phyloP scores from a whole-genome alignment of 345 rosid species.

The Abelmoschus esculentus region DNA sequence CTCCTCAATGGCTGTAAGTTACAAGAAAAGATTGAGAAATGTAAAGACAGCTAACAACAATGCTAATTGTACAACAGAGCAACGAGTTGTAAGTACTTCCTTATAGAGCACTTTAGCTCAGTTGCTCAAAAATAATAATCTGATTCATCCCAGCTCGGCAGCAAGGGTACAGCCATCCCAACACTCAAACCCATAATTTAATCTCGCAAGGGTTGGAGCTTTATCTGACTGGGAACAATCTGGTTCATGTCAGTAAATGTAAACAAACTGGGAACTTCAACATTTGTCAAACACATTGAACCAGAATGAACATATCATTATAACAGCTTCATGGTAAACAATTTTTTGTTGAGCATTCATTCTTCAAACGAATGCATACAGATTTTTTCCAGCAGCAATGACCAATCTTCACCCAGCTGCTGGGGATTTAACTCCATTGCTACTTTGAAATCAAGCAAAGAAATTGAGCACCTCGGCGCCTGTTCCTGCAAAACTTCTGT shows the following conservation, averaged over 20 bases:
- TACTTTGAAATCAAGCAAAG: constrained; percentile 82
- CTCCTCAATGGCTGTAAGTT: constrained; percentile 44
- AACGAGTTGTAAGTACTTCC: constrained; percentile 28
- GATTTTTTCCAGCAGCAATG: constrained; percentile 71
- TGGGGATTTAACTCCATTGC: constrained; percentile 93
- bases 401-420: constrained; percentile 97
- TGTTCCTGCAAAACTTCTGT: constrained; percentile 41
- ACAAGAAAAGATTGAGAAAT: constrained; percentile 36
- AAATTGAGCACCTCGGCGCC: constrained; percentile 38
- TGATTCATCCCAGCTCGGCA: constrained; percentile 33
- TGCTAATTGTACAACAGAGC: constrained; percentile 49
- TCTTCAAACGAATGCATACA: constrained; percentile 48
- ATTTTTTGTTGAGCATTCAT: constrained; percentile 28
- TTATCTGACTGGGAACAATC: constrained; percentile 29
- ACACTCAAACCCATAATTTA: constrained; percentile 25
- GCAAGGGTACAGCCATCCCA: constrained; percentile 28
- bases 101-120: constrained; percentile 24
- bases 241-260: constrained; percentile 27
- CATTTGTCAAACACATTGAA: constrained; percentile 25
- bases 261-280: constrained; percentile 17
- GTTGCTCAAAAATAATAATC: constrained; percentile 34
- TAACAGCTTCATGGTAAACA: constrained; percentile 18
- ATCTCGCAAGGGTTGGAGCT: constrained; percentile 29
- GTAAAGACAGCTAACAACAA: constrained; percentile 28
- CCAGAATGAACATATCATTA: constrained; percentile 27